Evolutionary conservation across 352 stramenopile species (phyloP).

Genomic region (Phytophthora rubi): DNA sequence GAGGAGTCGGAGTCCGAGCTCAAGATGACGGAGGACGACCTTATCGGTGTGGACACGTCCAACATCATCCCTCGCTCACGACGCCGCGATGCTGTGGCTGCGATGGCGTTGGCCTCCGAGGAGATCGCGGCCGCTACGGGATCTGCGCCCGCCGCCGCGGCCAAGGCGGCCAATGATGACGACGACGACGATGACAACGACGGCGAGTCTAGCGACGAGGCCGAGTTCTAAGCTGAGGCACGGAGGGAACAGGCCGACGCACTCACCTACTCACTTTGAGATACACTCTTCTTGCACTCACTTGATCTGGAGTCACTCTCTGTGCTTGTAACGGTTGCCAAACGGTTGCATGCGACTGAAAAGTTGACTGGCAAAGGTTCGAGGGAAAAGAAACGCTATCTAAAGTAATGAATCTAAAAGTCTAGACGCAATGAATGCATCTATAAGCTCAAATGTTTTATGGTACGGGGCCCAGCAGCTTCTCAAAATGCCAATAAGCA

Average conservation of each 20-base stretch:
- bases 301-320: conserved; percentile 9
- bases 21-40: conserved; percentile 89
- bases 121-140: conserved; percentile 43
- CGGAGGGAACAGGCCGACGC: not conserved
- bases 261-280: conserved; percentile 16
- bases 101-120: conserved; percentile 71
- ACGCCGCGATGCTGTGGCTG: conserved; percentile 73
- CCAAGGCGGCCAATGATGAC: conserved; percentile 2
- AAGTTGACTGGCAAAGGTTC: not conserved
- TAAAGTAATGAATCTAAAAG: conserved; percentile 1
- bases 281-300: conserved; percentile 16
- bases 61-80: conserved; percentile 87
- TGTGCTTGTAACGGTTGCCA: conserved; percentile 1
- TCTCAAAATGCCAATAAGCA: conserved; percentile 57
- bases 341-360: conserved; percentile 1
- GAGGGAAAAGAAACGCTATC: not conserved
- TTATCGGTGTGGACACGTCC: conserved; percentile 81
- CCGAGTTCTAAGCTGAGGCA: conserved; percentile 73
- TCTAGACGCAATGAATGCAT: not conserved
- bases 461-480: conserved; percentile 31
- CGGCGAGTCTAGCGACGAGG: conserved; percentile 83
- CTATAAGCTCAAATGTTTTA: not conserved
- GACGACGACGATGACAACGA: conserved; percentile 53
- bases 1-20: conserved; percentile 76
- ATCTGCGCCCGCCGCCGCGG: conserved; percentile 14